Evolutionary conservation across 2,329 filamentous ascomycete genomes (phyloP), one percentile per base, ranked within the genome.

Genomic region (Colletotrichum kahawae): DNA sequence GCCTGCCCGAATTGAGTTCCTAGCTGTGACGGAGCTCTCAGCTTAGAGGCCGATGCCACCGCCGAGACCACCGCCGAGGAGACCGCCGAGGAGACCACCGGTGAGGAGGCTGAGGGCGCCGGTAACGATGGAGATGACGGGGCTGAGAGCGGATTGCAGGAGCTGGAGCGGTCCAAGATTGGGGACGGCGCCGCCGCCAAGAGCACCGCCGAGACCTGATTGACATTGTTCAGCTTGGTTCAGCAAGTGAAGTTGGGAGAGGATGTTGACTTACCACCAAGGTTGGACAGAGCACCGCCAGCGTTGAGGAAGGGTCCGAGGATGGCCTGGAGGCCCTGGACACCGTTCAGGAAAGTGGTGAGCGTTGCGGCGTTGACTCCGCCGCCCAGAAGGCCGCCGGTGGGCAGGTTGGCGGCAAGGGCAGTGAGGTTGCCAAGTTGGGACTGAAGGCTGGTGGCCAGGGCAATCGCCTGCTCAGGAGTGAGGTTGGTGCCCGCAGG

Each of bases 1-100:
- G 38, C 60, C 74, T 70, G 70, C 74, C 60, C 51, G 54, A 48
- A 70, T n/a, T 34, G 51, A 76, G 70, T 73, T 24, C 4, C 63
- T 36, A 57, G 57, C 48, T 21, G 43, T 21, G 6, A 36, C 63
- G 43, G n/a, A 51, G 43, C 29, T 38, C 10, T 14, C 56, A 12
- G 54, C 57, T 72, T 75, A 71, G 34, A 9, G n/a, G 21, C 36
- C 66, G 70, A 34, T 27, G 57, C 33, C 16, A 18, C 62, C 12
- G n/a, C 54, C 31, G 33, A 56, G 36, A 12, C 60, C 4, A 13
- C 29, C 31, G 54, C 57, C 13, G 1, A 60, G 14, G 21, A 31
- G 14, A n/a, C 24, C 13, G n/a, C 67, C 18, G n/a, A 27, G 14
- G 8, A 16, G 34, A n/a, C 38, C 38, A 5, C 34, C 12, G 1